Evolutionary conservation across 805 yeast species (phyloP).

Genomic region (Starmera dryadoides): DNA sequence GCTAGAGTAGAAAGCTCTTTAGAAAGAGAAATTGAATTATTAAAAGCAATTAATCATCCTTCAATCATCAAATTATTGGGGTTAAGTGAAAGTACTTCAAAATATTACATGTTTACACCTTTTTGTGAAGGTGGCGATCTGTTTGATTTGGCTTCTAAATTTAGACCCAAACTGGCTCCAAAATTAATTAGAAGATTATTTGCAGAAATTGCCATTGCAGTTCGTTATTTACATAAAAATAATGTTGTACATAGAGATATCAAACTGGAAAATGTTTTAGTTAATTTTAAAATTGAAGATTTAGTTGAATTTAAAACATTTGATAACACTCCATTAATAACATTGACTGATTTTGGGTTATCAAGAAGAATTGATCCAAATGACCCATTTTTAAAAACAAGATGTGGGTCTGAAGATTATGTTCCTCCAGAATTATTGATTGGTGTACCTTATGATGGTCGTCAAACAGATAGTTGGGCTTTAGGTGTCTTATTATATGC

Average conservation of each 20-base stretch:
- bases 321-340: conserved; percentile 34
- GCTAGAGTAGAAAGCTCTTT: conserved; percentile 54
- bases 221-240: conserved; percentile 60
- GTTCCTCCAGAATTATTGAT: conserved; percentile 90
- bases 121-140: conserved; percentile 84
- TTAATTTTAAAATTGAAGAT: conserved; percentile 32
- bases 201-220: conserved; percentile 63
- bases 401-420: conserved; percentile 96
- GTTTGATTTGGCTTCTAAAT: conserved; percentile 48
- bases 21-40: conserved; percentile 66
- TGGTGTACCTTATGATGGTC: conserved; percentile 90
- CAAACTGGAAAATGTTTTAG: conserved; percentile 78
- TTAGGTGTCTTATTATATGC: conserved; percentile 87
- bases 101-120: conserved; percentile 54
- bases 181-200: conserved; percentile 52
- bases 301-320: conserved; percentile 12
- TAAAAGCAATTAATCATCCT: conserved; percentile 56
- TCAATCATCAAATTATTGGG: conserved; percentile 60
- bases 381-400: conserved; percentile 63
- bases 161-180: conserved; percentile 37
- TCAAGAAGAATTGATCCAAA: conserved; percentile 59
- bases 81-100: conserved; percentile 19
- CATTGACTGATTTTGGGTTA: conserved; percentile 84
- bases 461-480: conserved; percentile 91
- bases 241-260: conserved; percentile 84